Evolutionary conservation across 352 stramenopile genomes (phyloP).

Genomic region (Aphanomyces stellatus): DNA sequence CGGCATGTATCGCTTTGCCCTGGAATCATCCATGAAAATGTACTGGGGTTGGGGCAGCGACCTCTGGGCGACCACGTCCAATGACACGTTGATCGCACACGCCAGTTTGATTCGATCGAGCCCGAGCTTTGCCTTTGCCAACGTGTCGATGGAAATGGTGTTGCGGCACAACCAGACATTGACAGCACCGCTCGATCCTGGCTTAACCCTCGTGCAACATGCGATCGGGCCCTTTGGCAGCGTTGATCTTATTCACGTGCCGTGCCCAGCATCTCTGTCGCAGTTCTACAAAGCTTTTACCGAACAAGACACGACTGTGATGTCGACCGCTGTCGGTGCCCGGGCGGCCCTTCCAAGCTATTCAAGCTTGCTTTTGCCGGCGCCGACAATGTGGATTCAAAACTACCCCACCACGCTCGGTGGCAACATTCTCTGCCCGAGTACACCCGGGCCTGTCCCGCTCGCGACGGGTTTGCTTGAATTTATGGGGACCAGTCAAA

Average conservation of each 20-base stretch:
- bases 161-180: background rate
- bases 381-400: too few species aligned
- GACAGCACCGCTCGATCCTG: background rate
- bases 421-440: too few species aligned
- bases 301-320: too few species aligned
- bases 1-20: background rate
- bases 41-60: background rate
- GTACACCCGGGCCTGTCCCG: too few species aligned
- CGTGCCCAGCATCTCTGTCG: too few species aligned
- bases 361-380: too few species aligned
- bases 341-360: too few species aligned
- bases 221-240: background rate
- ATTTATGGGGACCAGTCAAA: too few species aligned
- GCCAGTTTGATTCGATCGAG: background rate
- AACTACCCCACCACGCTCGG: too few species aligned
- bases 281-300: too few species aligned
- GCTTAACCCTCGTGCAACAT: background rate
- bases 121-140: constrained; percentile 3
- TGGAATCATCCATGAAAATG: constrained; percentile 7
- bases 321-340: too few species aligned
- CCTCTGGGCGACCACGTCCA: background rate
- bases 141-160: background rate
- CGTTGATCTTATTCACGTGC: background rate
- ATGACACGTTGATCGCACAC: background rate
- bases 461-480: too few species aligned